A percentile compares a stretch with the other conserved stretches of the same genome.
These are phyloP conservation scores for Diophrys appendiculata DNA, from an alignment of 73 alveolate species.

Conservation along the genomic window DNA sequence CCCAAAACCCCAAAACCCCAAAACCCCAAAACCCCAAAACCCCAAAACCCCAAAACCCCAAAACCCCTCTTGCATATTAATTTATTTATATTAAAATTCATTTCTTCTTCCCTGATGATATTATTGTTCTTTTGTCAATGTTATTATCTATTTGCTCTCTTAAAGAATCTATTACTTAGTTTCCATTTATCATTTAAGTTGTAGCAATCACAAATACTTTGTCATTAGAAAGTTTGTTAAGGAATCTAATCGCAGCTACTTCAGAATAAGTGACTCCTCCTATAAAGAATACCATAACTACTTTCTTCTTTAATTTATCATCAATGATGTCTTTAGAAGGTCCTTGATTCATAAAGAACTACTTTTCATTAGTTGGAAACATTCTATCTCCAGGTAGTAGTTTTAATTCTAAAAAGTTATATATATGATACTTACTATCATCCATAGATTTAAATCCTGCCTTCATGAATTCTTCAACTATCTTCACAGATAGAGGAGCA, in stretches of 20 bases:
- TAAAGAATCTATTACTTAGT: no score
- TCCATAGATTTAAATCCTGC: conserved; percentile 5
- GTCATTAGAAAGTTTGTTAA: conserved; percentile 13
- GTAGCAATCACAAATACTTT: conserved; percentile 21
- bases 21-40: no score
- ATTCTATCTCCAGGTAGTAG: conserved; percentile 42
- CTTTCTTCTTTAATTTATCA: conserved; percentile 64
- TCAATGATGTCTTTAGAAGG: no score
- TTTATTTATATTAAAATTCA: no score
- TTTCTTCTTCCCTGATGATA: no score
- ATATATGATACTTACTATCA: background rate
- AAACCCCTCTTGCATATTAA: no score
- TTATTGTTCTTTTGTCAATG: no score
- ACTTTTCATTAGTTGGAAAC: conserved; percentile 67
- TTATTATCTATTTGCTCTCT: no score
- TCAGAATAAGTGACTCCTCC: conserved; percentile 90
- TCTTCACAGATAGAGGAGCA: conserved; percentile 74
- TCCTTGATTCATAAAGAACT: no score
- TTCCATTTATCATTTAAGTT: conserved; percentile 16
- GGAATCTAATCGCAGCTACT: conserved; percentile 78
- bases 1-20: no score
- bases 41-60: no score
- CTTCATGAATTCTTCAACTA: conserved; percentile 64
- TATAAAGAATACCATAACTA: conserved; percentile 67
- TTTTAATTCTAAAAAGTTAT: conserved; percentile 16